phyloP scores from a whole-genome alignment of 176 grass and related monocot species.

The Carex pumila region DNA sequence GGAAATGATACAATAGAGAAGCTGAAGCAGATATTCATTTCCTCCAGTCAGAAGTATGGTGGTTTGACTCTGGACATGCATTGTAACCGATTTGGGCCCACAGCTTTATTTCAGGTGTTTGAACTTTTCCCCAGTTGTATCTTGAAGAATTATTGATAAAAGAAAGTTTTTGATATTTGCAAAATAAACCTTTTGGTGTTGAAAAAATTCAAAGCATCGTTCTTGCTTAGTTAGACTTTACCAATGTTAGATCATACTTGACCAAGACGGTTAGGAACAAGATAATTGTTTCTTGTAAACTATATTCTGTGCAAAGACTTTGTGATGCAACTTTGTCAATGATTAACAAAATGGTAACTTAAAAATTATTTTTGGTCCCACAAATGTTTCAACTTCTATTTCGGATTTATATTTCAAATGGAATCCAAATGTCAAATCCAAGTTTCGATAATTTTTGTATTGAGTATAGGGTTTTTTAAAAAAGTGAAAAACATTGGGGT shows the following conservation, averaged over 20 bases:
- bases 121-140: not conserved
- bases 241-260: not conserved
- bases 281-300: too few species aligned
- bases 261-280: too few species aligned
- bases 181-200: not conserved
- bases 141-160: not conserved
- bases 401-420: not conserved
- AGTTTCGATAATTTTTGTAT: not conserved
- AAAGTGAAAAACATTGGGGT: not conserved
- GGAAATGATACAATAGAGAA: conserved; percentile 94
- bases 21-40: conserved; percentile 84
- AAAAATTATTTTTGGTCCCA: not conserved
- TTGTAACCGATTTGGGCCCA: conserved; percentile 90
- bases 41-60: conserved; percentile 82
- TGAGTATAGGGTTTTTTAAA: not conserved
- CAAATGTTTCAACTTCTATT: not conserved
- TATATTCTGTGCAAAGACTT: too few species aligned
- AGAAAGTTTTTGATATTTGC: not conserved
- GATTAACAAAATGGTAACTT: not conserved
- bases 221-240: not conserved
- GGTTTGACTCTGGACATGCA: conserved; percentile 91
- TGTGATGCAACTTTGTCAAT: not conserved
- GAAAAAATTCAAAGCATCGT: not conserved
- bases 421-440: not conserved
- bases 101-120: conserved; percentile 91